These are phyloP conservation scores for Acorus gramineus DNA, from an alignment of 106 monocot species.

Conservation along the genomic window DNA sequence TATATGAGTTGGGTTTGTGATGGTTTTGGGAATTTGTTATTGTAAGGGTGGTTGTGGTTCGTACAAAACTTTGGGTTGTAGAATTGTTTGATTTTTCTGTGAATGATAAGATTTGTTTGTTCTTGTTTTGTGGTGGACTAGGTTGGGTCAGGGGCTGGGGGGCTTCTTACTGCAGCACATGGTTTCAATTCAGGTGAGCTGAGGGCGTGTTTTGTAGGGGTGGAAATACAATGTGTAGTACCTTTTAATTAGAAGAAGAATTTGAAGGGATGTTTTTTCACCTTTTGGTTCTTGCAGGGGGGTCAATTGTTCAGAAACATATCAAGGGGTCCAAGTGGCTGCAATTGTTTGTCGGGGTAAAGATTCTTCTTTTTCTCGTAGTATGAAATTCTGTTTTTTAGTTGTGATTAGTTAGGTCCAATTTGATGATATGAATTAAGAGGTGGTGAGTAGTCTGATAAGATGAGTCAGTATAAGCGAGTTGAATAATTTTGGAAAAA, in stretches of 20 bases:
- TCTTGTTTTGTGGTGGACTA: conserved; percentile 12
- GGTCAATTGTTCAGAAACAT: conserved; percentile 69
- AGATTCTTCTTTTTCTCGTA: neutral
- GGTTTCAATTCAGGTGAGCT: conserved; percentile 65
- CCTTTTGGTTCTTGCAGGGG: conserved; percentile 27
- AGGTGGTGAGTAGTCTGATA: no score
- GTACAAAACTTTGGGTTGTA: no score
- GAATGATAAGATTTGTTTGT: neutral
- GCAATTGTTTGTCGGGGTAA: conserved; percentile 60
- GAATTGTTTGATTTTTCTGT: neutral
- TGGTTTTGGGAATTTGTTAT: no score
- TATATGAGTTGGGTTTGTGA: no score
- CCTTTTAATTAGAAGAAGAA: neutral
- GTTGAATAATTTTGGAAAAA: no score
- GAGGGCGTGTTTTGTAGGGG: neutral
- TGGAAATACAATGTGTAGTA: neutral
- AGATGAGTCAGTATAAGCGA: no score
- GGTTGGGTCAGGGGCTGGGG: conserved; percentile 80
- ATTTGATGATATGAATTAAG: no score
- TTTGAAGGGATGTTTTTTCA: neutral
- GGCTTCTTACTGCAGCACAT: conserved; percentile 60
- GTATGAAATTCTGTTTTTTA: neutral
- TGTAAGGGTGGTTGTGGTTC: no score
- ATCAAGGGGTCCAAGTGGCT: conserved; percentile 71
- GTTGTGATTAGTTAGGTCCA: neutral